Conservation (phyloP, 768 basidiomycete species). For the Leccinum variicolor region DNA sequence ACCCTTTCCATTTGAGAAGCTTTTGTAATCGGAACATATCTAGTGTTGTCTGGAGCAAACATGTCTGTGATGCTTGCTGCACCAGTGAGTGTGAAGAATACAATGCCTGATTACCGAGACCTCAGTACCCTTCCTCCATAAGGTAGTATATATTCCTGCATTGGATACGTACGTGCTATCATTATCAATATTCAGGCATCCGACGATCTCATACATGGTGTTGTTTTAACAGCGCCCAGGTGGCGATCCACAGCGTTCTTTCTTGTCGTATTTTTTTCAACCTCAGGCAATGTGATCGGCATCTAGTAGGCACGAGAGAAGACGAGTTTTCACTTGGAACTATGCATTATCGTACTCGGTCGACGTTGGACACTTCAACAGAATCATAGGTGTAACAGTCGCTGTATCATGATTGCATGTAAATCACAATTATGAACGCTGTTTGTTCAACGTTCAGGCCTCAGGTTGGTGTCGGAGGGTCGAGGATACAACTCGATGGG, state of each 20-base stretch:
- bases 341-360: constrained; percentile 1
- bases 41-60: constrained; percentile 17
- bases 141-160: constrained; percentile 15
- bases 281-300: constrained; percentile 17
- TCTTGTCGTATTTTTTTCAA: constrained; percentile 2
- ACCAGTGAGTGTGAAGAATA: constrained; percentile 12
- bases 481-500: no score
- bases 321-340: constrained; percentile 1
- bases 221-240: constrained; percentile 20
- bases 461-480: no score
- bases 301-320: neutral
- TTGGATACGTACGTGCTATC: constrained; percentile 21
- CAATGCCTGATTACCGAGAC: neutral
- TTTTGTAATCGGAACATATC: neutral
- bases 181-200: neutral
- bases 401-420: no score
- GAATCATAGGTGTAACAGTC: neutral
- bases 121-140: neutral
- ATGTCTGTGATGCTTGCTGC: constrained; percentile 15
- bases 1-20: neutral
- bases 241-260: constrained; percentile 26
- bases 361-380: neutral
- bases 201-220: neutral
- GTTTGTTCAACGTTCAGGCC: no score
- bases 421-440: no score